A percentile compares a stretch with the other conserved stretches of the same genome.
Evolutionary conservation across 129 eudicot species (phyloP).

Genomic region (Oenanthe sinensis): DNA sequence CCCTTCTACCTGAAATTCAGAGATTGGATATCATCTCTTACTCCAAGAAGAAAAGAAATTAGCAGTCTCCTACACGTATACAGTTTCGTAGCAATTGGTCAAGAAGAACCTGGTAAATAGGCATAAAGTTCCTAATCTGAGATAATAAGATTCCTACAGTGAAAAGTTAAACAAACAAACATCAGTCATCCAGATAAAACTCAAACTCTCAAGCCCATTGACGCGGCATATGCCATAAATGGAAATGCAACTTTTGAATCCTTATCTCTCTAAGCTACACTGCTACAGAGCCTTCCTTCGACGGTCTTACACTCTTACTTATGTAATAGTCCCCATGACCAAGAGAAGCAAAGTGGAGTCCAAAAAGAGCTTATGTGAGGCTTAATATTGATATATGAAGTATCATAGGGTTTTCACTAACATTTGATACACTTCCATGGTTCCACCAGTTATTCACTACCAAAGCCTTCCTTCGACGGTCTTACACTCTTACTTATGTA

Average conservation of each 20-base stretch:
- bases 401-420: background rate
- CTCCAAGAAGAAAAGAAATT: background rate
- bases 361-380: background rate
- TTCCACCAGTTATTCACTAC: background rate
- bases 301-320: background rate
- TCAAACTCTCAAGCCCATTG: background rate
- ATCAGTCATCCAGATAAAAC: background rate
- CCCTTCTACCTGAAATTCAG: background rate
- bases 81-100: background rate
- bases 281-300: background rate
- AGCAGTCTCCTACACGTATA: background rate
- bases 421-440: background rate
- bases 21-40: background rate
- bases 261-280: background rate
- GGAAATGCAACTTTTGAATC: background rate
- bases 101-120: background rate
- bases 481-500: background rate
- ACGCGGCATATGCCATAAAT: background rate
- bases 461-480: background rate
- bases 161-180: background rate
- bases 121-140: background rate
- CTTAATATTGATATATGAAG: background rate
- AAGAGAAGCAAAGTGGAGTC: background rate
- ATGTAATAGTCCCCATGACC: background rate
- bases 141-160: background rate